These are phyloP conservation scores for Niebla homalea DNA, from an alignment of 495 filamentous ascomycete genomes.

Conservation along the genomic window DNA sequence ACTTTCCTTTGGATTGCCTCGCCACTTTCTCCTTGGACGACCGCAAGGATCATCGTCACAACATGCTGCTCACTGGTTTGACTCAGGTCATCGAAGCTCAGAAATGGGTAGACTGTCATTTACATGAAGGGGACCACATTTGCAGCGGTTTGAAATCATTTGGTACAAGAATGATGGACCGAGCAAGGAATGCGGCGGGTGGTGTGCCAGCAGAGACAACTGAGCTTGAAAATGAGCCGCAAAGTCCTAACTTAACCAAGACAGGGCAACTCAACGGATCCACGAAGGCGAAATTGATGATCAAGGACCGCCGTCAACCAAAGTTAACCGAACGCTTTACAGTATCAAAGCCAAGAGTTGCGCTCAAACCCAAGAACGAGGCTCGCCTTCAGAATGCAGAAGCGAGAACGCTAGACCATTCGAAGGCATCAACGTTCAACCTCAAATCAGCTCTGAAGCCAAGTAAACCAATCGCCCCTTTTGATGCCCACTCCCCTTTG, in stretches of 20 bases:
- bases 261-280: not conserved
- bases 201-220: not conserved
- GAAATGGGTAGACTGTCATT: conserved; percentile 41
- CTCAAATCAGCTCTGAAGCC: conserved; percentile 16
- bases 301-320: conserved; percentile 8
- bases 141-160: conserved; percentile 31
- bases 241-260: not conserved
- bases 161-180: conserved; percentile 10
- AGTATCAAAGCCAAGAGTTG: conserved; percentile 11
- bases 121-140: conserved; percentile 29
- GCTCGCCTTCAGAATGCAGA: not conserved
- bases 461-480: conserved; percentile 3
- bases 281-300: not conserved
- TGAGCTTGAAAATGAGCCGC: too few relatives aligned
- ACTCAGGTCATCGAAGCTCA: conserved; percentile 47
- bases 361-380: conserved; percentile 1
- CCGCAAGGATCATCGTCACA: conserved; percentile 13
- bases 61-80: conserved; percentile 36
- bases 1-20: conserved; percentile 41
- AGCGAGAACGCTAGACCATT: not conserved
- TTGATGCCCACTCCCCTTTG: conserved; percentile 40
- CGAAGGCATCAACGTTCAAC: not conserved
- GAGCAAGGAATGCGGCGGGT: conserved; percentile 11
- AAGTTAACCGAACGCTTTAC: conserved; percentile 13
- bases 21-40: conserved; percentile 50